A percentile compares a stretch with the other conserved stretches of the same genome.
These are phyloP conservation scores for Colletotrichum musicola DNA, from an alignment of 2,329 filamentous ascomycete species.

Conservation along the genomic window DNA sequence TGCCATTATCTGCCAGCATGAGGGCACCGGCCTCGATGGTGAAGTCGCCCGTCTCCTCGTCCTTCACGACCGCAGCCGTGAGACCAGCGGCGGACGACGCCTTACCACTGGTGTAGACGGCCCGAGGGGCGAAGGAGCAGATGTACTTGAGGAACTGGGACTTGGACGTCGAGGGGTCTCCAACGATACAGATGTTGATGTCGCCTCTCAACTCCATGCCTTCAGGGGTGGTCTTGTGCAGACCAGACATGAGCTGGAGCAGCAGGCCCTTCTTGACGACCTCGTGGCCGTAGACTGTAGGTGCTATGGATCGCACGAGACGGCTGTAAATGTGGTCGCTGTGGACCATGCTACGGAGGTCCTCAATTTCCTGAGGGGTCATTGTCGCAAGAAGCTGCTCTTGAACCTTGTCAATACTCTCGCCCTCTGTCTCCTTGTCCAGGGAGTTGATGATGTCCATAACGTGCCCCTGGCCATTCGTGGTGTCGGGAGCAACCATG, in stretches of 20 bases:
- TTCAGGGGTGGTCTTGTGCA: slow-evolving; percentile 90
- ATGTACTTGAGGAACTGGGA: slow-evolving; percentile 99
- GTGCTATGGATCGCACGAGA: slow-evolving; percentile 92
- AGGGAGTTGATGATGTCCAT: slow-evolving; percentile 85
- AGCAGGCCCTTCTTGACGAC: slow-evolving; percentile 98
- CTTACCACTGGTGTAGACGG: slow-evolving; percentile 98
- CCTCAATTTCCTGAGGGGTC: slow-evolving; percentile 88
- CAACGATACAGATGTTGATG: slow-evolving; percentile 98
- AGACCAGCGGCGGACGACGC: slow-evolving; percentile 97
- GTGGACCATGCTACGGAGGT: slow-evolving; percentile 93
- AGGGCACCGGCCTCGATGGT: slow-evolving; percentile 98
- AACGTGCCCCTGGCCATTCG: slow-evolving; percentile 45
- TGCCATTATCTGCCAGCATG: slow-evolving; percentile 97
- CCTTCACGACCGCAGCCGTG: slow-evolving; percentile 96
- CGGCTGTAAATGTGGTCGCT: slow-evolving; percentile 95
- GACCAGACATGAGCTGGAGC: slow-evolving; percentile 95
- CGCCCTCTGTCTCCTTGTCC: slow-evolving; percentile 73
- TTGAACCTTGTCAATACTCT: slow-evolving; percentile 87
- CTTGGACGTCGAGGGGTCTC: slow-evolving; percentile 96
- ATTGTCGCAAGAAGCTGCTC: slow-evolving; percentile 88
- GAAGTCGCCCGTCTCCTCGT: slow-evolving; percentile 98
- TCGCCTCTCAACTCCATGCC: slow-evolving; percentile 97
- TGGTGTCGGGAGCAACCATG: slow-evolving; percentile 93
- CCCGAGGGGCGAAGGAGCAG: slow-evolving; percentile 94
- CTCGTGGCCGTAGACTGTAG: slow-evolving; percentile 97